Percentiles rank a stretch among this genome's conserved stretches.
These are phyloP conservation scores for Penicillium sp. DNA, from an alignment of 2,329 filamentous ascomycete genomes.

Conservation along the genomic window DNA sequence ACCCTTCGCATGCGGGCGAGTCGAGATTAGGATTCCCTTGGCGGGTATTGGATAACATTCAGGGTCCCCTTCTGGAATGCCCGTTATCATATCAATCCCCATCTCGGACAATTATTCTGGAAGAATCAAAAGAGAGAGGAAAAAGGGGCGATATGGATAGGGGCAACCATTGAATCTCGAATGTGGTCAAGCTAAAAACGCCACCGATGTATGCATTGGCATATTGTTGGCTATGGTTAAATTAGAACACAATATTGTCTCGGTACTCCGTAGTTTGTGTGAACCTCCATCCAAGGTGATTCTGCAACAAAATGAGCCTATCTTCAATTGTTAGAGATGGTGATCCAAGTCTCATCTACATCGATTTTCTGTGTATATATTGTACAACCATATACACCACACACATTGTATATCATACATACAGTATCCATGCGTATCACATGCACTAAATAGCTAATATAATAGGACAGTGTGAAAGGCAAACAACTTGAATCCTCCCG, in stretches of 20 bases:
- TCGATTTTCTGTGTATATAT: background rate
- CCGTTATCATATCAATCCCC: constrained; percentile 16
- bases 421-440: background rate
- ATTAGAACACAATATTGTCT: background rate
- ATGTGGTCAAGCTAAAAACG: constrained; percentile 17
- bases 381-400: background rate
- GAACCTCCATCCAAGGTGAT: background rate
- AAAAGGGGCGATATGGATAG: constrained; percentile 11
- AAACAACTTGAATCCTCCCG: constrained; percentile 5
- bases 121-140: background rate
- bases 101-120: constrained; percentile 12
- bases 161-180: constrained; percentile 10
- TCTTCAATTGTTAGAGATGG: background rate
- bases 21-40: constrained; percentile 7
- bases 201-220: constrained; percentile 24
- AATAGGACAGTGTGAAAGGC: background rate
- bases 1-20: constrained; percentile 14
- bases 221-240: constrained; percentile 14
- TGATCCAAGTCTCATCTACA: background rate
- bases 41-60: constrained; percentile 5
- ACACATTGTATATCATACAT: background rate
- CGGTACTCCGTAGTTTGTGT: background rate
- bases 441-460: background rate
- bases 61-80: constrained; percentile 17
- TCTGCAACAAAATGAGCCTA: background rate